These are phyloP conservation scores for Dentipellis fragilis DNA, from an alignment of 768 basidiomycete genomes.

Conservation along the genomic window DNA sequence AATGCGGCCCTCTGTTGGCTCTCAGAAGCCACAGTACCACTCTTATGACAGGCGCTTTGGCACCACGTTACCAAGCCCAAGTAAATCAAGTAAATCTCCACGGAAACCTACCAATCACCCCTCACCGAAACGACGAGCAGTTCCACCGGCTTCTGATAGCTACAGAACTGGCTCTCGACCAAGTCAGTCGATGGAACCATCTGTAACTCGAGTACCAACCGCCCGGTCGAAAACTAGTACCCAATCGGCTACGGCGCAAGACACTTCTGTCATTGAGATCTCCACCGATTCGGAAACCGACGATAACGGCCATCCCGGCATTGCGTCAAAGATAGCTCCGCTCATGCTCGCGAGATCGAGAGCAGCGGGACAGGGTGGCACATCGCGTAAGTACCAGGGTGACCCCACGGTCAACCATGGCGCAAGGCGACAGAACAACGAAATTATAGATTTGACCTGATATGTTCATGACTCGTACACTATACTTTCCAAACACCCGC, in stretches of 20 bases:
- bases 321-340: constrained; percentile 11
- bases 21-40: no score
- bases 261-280: constrained; percentile 21
- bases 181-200: not conserved
- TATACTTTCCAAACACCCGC: no score
- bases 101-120: not conserved
- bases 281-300: constrained; percentile 27
- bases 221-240: not conserved
- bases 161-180: not conserved
- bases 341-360: constrained; percentile 18
- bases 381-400: not conserved
- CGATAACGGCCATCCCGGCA: constrained; percentile 4
- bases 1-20: no score
- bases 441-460: constrained; percentile 35
- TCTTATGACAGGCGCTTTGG: no score
- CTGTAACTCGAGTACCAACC: not conserved
- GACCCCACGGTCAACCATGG: no score
- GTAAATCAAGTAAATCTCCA: constrained; percentile 1
- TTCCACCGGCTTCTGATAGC: not conserved
- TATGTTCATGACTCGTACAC: not conserved
- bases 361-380: not conserved
- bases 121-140: not conserved
- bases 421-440: not conserved
- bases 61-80: no score
- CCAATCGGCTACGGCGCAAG: not conserved